Base-by-base conservation (phyloP, 306 rosid species). In the Abrus precatorius region DNA sequence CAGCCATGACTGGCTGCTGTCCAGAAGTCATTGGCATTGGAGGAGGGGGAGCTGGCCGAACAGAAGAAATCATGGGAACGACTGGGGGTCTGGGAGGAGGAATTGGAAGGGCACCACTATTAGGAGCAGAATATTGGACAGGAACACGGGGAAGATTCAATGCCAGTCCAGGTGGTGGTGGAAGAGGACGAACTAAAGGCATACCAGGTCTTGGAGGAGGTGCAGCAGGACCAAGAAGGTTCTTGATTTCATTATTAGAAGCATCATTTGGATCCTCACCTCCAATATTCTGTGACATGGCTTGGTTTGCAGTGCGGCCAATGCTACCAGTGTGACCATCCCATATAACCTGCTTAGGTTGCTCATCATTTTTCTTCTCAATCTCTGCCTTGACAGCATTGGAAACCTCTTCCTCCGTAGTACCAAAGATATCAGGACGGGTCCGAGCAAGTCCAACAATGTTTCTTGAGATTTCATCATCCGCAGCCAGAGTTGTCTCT, bases 251-350 rank as follows among this genome's bases (percentile, higher is more conserved):
- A 77, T 72, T 69, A 80, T 88, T 91, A 69, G 64, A 44, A 61
- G 86, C 54, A 80, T 88, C 91, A 74, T 61, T 90, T 74, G 63
- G 97, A 82, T 90, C 98, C 85, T 93, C 99, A 32, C 89, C 87
- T 1, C 80, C 87, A 8, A 91, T 68, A 86, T 75, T 91, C 60
- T 93, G 98, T 11, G 98, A 91, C 97, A 95, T 86, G 67, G 99
- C 98, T 77, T 93, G 97, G 84, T 90, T 95, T 30, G 98, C 97
- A 50, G 97, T 93, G 9, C 96, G 98, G 59, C 97, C 97, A 77
- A 95, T 95, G 84, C 99, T 95, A 71, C 99, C 98, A 44, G 95
- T 89, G 86, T 95, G 99, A 76, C 99, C 99, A 82, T 95, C 99
- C 99, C 98, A 95, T 84, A 95, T 95, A 80, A 95, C 99, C 85